Conservation (phyloP, 257 asterid genomes). For the Solanum etuberosum region DNA sequence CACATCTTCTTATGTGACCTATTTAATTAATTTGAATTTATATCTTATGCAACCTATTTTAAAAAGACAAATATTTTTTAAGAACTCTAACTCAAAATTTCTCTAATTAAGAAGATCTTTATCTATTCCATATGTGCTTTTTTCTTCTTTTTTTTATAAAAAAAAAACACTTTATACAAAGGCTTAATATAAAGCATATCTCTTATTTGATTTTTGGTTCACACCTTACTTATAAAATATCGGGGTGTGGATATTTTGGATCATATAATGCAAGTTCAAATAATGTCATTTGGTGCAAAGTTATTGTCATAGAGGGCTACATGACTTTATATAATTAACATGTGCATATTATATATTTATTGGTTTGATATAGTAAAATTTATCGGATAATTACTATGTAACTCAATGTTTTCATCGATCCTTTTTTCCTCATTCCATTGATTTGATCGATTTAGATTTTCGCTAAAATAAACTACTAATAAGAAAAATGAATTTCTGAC, state of each 20-base stretch:
- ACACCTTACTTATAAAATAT: not conserved
- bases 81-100: too few species aligned
- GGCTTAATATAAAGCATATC: not conserved
- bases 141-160: rapidly evolving
- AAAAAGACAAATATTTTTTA: too few species aligned
- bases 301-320: not conserved
- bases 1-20: too few species aligned
- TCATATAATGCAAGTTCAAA: not conserved
- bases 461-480: not conserved
- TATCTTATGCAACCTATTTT: too few species aligned
- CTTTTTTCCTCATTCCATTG: too few species aligned
- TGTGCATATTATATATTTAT: not conserved
- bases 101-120: not conserved
- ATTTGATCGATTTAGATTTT: too few species aligned
- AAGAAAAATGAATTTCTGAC: not conserved
- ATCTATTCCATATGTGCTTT: not conserved
- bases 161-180: too few species aligned
- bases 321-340: not conserved
- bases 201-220: not conserved
- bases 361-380: not conserved
- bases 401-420: too few species aligned
- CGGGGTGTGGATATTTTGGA: not conserved
- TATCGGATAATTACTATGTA: not conserved
- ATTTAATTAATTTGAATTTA: too few species aligned
- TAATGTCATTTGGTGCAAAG: not conserved